phyloP scores from a whole-genome alignment of 345 rosid genomes.

The Dimocarpus longan region DNA sequence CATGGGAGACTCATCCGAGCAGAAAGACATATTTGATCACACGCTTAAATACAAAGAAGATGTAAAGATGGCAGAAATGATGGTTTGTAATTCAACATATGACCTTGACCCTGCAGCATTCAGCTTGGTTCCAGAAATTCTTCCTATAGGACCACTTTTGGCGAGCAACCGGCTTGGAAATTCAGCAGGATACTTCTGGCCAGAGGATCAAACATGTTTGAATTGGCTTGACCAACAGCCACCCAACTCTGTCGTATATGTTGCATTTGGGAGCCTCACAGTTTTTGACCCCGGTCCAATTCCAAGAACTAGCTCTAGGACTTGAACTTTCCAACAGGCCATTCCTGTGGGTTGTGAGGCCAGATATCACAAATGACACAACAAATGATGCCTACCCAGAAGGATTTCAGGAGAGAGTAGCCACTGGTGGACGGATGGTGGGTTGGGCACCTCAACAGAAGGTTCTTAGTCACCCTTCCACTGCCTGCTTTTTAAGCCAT shows the following conservation, averaged over 20 bases:
- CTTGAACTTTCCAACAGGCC: slow-evolving; percentile 28
- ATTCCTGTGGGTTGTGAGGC: slow-evolving; percentile 24
- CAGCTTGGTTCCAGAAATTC: slow-evolving; percentile 11
- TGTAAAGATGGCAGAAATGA: background rate
- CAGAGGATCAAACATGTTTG: slow-evolving; percentile 37
- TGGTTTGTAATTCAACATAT: slow-evolving; percentile 34
- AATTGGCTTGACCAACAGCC: slow-evolving; percentile 38
- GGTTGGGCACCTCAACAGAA: slow-evolving; percentile 51
- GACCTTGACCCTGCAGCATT: slow-evolving; percentile 42
- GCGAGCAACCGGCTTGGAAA: slow-evolving; percentile 15
- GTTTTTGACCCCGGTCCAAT: slow-evolving; percentile 21
- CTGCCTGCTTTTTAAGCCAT: slow-evolving; percentile 55
- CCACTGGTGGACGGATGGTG: slow-evolving; percentile 23
- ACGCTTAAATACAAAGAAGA: background rate
- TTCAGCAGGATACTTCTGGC: slow-evolving; percentile 37
- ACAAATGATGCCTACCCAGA: slow-evolving; percentile 12
- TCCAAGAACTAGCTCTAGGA: slow-evolving; percentile 43
- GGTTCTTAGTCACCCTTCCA: slow-evolving; percentile 35
- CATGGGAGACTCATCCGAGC: background rate
- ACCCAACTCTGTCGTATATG: slow-evolving; percentile 39
- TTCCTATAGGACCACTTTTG: slow-evolving; percentile 41
- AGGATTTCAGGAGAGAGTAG: slow-evolving; percentile 13
- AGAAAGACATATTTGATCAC: background rate
- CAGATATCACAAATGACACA: slow-evolving; percentile 19
- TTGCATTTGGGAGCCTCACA: slow-evolving; percentile 49